phyloP scores from a whole-genome alignment of 1,284 basidiomycete species.

The Puccinia horiana region DNA sequence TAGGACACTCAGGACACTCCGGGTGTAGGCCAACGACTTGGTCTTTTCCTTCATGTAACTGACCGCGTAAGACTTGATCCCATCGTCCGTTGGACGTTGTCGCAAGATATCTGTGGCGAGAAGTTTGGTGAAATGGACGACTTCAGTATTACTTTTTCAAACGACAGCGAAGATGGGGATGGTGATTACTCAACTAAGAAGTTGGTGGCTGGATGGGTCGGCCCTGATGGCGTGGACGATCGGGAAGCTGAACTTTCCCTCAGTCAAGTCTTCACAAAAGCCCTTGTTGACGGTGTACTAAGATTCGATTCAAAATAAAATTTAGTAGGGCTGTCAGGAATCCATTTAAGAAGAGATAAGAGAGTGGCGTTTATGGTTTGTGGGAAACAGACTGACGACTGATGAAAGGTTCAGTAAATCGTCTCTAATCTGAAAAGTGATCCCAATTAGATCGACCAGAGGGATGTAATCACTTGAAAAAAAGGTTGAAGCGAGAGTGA shows the following conservation, averaged over 20 bases:
- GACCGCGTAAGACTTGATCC: slow-evolving; percentile 76
- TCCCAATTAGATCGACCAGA: slow-evolving; percentile 87
- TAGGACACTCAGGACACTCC: slow-evolving; percentile 66
- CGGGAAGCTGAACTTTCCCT: slow-evolving; percentile 95
- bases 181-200: slow-evolving; percentile 68
- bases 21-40: slow-evolving; percentile 74
- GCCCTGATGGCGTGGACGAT: slow-evolving; percentile 83
- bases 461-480: slow-evolving; percentile 77
- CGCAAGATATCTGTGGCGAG: slow-evolving; percentile 73
- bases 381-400: slow-evolving; percentile 64
- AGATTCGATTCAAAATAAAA: background rate
- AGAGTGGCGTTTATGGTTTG: too few relatives aligned
- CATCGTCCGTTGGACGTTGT: slow-evolving; percentile 76
- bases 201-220: slow-evolving; percentile 71
- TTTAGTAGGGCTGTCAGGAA: background rate
- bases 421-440: slow-evolving; percentile 94
- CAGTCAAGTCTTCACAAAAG: slow-evolving; percentile 89
- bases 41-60: slow-evolving; percentile 72
- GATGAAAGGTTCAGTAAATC: slow-evolving; percentile 96
- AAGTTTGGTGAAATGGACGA: background rate
- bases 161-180: background rate
- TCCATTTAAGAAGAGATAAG: background rate
- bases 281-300: slow-evolving; percentile 90
- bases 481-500: slow-evolving; percentile 9
- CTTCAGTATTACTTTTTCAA: background rate